Conservation (phyloP, 2,329 filamentous ascomycete genomes). For the Monosporascus sp. region DNA sequence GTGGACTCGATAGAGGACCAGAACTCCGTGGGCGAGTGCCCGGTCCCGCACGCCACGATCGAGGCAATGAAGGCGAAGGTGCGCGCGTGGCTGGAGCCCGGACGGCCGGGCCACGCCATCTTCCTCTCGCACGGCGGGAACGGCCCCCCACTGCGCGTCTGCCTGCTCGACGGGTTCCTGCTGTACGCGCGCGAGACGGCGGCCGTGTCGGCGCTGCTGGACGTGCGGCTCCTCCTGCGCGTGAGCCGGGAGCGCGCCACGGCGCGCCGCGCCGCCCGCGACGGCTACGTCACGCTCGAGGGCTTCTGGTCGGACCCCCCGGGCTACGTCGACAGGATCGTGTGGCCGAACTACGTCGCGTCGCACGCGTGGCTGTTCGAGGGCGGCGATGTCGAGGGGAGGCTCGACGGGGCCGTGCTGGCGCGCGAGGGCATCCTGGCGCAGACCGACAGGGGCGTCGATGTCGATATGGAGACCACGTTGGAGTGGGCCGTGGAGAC, state of each 20-base stretch:
- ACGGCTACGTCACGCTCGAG: slow-evolving; percentile 74
- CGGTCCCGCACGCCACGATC: slow-evolving; percentile 45
- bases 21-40: slow-evolving; percentile 53
- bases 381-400: slow-evolving; percentile 57
- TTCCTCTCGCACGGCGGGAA: slow-evolving; percentile 2
- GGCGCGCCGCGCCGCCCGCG: slow-evolving; percentile 59
- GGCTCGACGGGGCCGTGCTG: slow-evolving; percentile 41
- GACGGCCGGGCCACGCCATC: slow-evolving; percentile 36
- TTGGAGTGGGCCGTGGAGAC: slow-evolving; percentile 64
- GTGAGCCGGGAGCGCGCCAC: slow-evolving; percentile 62
- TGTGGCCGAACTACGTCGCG: slow-evolving; percentile 90
- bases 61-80: slow-evolving; percentile 42
- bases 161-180: slow-evolving; percentile 83
- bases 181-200: slow-evolving; percentile 60
- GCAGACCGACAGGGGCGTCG: slow-evolving; percentile 34
- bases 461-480: slow-evolving; percentile 55
- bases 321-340: slow-evolving; percentile 87
- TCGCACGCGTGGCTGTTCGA: slow-evolving; percentile 79
- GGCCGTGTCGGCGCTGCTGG: slow-evolving; percentile 47
- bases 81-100: slow-evolving; percentile 38
- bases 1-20: slow-evolving; percentile 56
- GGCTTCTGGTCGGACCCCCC: slow-evolving; percentile 96
- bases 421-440: slow-evolving; percentile 41
- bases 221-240: slow-evolving; percentile 73
- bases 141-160: slow-evolving; percentile 42